A percentile compares a stretch with the other conserved stretches of the same genome.
phyloP scores from a whole-genome alignment of 2,329 filamentous ascomycete genomes.

The Fusarium sp. region DNA sequence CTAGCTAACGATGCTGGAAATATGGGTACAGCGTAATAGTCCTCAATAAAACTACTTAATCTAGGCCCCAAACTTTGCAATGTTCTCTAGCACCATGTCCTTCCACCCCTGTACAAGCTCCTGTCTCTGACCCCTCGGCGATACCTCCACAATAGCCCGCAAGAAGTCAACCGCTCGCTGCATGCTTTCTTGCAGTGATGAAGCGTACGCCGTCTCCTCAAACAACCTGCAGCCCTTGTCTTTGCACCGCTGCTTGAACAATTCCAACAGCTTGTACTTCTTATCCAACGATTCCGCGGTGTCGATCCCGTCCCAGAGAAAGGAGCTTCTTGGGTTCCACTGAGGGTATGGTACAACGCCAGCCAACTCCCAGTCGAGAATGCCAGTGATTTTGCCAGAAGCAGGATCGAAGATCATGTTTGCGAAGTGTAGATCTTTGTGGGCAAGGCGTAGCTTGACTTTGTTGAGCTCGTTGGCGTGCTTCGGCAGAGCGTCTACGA shows the following conservation, averaged over 20 bases:
- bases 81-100: neutral
- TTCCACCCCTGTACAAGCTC: neutral
- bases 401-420: fast-evolving
- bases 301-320: neutral
- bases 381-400: fast-evolving
- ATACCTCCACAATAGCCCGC: neutral
- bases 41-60: fast-evolving
- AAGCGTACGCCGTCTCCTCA: fast-evolving
- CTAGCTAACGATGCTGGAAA: neutral
- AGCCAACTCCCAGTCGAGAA: neutral
- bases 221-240: fast-evolving
- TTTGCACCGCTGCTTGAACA: neutral
- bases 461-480: neutral
- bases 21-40: fast-evolving
- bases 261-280: neutral
- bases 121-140: neutral
- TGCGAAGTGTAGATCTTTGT: neutral
- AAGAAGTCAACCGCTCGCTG: neutral
- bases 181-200: fast-evolving
- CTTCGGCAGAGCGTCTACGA: neutral
- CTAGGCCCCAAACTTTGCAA: fast-evolving
- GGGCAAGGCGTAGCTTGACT: neutral
- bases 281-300: fast-evolving
- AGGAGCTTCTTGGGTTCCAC: neutral
- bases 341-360: fast-evolving